Percentiles rank a stretch among this genome's conserved stretches.
Conservation (phyloP, 2,329 filamentous ascomycete species). For the Thielaviopsis populi region DNA sequence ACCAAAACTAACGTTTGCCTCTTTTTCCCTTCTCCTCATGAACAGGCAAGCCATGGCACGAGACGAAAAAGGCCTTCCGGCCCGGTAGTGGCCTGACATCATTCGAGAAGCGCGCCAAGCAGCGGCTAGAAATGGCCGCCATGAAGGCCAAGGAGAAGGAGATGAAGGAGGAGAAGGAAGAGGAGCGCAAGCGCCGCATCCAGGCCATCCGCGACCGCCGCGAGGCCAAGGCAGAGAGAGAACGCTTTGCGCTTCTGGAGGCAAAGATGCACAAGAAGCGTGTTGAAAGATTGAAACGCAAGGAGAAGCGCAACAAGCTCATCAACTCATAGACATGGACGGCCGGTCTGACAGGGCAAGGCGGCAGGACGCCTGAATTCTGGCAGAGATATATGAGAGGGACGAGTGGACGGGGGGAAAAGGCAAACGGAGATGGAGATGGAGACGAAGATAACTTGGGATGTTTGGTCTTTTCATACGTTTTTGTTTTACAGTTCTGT, state of each 20-base stretch:
- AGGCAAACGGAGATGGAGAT: not conserved
- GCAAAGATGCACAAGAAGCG: constrained; percentile 97
- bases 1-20: not conserved
- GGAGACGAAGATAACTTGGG: not conserved
- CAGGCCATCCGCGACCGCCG: constrained; percentile 72
- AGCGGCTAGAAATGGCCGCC: constrained; percentile 54
- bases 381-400: not conserved
- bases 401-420: not conserved
- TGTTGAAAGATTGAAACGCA: constrained; percentile 80
- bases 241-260: constrained; percentile 82
- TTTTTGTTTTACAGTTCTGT: not conserved
- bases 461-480: constrained; percentile 6
- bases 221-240: constrained; percentile 81
- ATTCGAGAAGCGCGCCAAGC: constrained; percentile 60
- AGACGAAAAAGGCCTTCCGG: constrained; percentile 68
- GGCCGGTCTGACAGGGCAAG: not conserved
- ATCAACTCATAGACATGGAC: constrained; percentile 41
- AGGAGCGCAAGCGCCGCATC: constrained; percentile 69
- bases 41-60: constrained; percentile 89
- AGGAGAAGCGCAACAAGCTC: constrained; percentile 91
- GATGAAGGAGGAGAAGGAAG: constrained; percentile 89
- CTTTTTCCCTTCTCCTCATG: not conserved
- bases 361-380: not conserved
- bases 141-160: constrained; percentile 89
- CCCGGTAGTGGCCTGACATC: constrained; percentile 62